phyloP scores from a whole-genome alignment of 257 asterid genomes.

The Solanum chilense region DNA sequence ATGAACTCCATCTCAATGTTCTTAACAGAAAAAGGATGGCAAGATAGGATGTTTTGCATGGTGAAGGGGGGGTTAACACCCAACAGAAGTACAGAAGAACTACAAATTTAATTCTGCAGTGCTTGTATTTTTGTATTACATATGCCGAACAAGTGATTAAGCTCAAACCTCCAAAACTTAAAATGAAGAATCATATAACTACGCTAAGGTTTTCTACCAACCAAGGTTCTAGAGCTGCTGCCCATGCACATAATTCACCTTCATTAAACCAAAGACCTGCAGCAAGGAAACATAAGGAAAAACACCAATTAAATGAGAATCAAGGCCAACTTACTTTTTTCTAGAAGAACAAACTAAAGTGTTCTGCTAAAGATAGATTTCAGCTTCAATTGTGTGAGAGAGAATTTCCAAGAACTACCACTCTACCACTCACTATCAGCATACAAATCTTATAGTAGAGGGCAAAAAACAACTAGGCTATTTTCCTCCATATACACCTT shows the following conservation, averaged over 20 bases:
- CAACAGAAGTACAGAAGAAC: neutral
- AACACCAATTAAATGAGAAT: neutral
- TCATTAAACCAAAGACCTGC: conserved; percentile 83
- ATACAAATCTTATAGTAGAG: neutral
- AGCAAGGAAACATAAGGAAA: neutral
- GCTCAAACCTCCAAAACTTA: neutral
- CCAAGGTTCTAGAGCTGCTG: conserved; percentile 66
- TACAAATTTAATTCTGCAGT: neutral
- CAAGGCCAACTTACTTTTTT: neutral
- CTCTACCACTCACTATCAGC: neutral
- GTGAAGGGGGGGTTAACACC: neutral
- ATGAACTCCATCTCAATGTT: neutral
- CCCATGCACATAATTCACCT: conserved; percentile 67
- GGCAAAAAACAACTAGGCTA: neutral
- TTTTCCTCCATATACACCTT: neutral
- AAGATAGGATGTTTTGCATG: neutral
- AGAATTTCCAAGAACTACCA: neutral
- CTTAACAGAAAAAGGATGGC: neutral
- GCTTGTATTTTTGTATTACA: neutral
- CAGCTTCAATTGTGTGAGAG: neutral
- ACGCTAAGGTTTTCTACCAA: conserved; percentile 22
- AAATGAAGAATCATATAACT: neutral
- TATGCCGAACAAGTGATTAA: neutral
- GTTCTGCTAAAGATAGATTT: neutral
- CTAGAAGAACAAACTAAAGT: neutral